These are phyloP conservation scores for Oehlia diaphana DNA, from an alignment of 192 early-diverging fungal species.

Conservation along the genomic window DNA sequence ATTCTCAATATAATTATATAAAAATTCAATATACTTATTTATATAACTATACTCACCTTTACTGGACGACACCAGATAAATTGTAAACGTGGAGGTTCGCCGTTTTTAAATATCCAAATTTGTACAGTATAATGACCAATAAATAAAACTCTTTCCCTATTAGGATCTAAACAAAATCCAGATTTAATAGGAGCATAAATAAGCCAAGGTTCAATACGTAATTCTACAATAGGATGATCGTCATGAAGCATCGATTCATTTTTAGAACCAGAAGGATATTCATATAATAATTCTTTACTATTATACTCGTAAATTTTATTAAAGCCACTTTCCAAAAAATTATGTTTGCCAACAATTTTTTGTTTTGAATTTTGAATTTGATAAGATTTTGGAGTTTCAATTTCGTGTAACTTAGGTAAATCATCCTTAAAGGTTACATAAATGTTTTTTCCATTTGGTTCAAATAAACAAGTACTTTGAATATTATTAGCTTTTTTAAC, in stretches of 20 bases:
- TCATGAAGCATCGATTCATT: not conserved
- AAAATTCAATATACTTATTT: too few relatives aligned
- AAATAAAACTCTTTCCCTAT: not conserved
- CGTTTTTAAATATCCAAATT: slow-evolving; percentile 3
- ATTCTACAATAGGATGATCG: slow-evolving; percentile 7
- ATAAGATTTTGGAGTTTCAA: not conserved
- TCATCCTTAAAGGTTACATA: not conserved
- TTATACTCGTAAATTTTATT: not conserved
- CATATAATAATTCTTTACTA: not conserved
- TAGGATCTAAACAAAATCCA: slow-evolving; percentile 9
- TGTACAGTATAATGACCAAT: slow-evolving; percentile 19
- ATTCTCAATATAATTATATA: too few relatives aligned
- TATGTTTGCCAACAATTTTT: slow-evolving; percentile 4
- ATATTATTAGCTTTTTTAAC: not conserved
- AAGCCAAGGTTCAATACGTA: slow-evolving; percentile 16
- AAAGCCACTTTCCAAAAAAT: not conserved
- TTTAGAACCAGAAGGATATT: not conserved
- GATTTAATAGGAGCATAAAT: slow-evolving; percentile 17
- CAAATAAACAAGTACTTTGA: not conserved
- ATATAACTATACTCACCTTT: not conserved
- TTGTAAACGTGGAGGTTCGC: not conserved
- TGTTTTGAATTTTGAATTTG: not conserved
- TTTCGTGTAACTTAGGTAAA: not conserved
- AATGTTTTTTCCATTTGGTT: not conserved
- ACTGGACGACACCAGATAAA: slow-evolving; percentile 11